Conservation (phyloP, 768 basidiomycete species). For the Boletus bicolor region DNA sequence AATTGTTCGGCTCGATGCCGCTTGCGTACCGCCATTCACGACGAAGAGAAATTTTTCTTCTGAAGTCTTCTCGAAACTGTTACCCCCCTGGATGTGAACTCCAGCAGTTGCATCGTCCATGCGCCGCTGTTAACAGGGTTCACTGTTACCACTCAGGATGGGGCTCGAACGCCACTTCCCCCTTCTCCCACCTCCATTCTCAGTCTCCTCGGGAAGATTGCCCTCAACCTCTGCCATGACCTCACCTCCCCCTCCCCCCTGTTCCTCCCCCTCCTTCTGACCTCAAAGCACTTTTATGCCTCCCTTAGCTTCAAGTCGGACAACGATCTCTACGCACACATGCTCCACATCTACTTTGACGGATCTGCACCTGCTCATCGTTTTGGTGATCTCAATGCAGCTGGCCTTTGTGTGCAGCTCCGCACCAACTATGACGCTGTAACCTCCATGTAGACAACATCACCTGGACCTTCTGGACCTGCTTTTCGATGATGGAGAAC, state of each 20-base stretch:
- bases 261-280: slow-evolving; percentile 47
- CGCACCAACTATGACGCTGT: slow-evolving; percentile 33
- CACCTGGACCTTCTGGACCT: slow-evolving; percentile 40
- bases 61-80: too few relatives aligned
- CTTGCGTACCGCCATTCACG: too few relatives aligned
- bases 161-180: too few relatives aligned
- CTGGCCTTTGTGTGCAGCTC: slow-evolving; percentile 38
- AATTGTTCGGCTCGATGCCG: too few relatives aligned
- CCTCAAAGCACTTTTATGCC: slow-evolving; percentile 39
- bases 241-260: slow-evolving; percentile 28
- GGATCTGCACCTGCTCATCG: slow-evolving; percentile 48
- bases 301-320: slow-evolving; percentile 29
- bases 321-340: slow-evolving; percentile 45
- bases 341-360: slow-evolving; percentile 62
- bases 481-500: slow-evolving; percentile 58
- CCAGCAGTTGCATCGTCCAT: too few relatives aligned
- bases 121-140: too few relatives aligned
- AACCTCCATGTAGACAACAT: slow-evolving; percentile 33
- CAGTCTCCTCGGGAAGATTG: slow-evolving; percentile 51
- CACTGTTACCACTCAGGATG: too few relatives aligned
- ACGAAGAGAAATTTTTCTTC: too few relatives aligned
- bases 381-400: slow-evolving; percentile 40
- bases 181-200: too few relatives aligned
- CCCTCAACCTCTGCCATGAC: slow-evolving; percentile 37
- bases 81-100: too few relatives aligned